These are phyloP conservation scores for Cyberlindnera lachancei DNA, from an alignment of 805 yeast species.

Conservation along the genomic window DNA sequence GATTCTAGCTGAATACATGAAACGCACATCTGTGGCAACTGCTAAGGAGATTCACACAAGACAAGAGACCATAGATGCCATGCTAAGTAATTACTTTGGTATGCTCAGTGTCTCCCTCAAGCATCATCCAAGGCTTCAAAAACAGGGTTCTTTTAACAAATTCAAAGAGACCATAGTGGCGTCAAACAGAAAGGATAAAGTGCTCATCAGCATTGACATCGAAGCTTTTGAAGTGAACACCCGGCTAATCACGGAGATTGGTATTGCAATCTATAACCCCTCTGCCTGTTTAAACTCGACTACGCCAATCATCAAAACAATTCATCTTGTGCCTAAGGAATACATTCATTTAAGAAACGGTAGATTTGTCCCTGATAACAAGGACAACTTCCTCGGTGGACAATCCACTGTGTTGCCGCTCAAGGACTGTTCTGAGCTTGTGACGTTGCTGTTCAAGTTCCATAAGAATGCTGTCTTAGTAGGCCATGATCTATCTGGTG, in stretches of 20 bases:
- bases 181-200: slow-evolving; percentile 9
- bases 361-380: slow-evolving; percentile 46
- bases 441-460: slow-evolving; percentile 35
- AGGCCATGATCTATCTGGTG: slow-evolving; percentile 55
- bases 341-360: slow-evolving; percentile 38
- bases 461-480: slow-evolving; percentile 34
- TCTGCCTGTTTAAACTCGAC: slow-evolving; percentile 31
- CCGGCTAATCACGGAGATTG: slow-evolving; percentile 45
- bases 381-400: slow-evolving; percentile 43
- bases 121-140: slow-evolving; percentile 13
- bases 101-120: no score
- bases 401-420: slow-evolving; percentile 35
- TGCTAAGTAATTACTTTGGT: no score
- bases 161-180: slow-evolving; percentile 5
- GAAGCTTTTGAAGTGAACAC: slow-evolving; percentile 48
- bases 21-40: no score
- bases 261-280: slow-evolving; percentile 51
- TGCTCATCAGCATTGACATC: slow-evolving; percentile 39
- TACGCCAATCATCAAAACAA: slow-evolving; percentile 34
- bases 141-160: slow-evolving; percentile 2
- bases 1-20: no score
- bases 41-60: neutral
- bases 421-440: slow-evolving; percentile 28
- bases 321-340: slow-evolving; percentile 41
- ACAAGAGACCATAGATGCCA: neutral